Conservation (phyloP, 2,329 filamentous ascomycete genomes). For the Fusarium robinianum region DNA sequence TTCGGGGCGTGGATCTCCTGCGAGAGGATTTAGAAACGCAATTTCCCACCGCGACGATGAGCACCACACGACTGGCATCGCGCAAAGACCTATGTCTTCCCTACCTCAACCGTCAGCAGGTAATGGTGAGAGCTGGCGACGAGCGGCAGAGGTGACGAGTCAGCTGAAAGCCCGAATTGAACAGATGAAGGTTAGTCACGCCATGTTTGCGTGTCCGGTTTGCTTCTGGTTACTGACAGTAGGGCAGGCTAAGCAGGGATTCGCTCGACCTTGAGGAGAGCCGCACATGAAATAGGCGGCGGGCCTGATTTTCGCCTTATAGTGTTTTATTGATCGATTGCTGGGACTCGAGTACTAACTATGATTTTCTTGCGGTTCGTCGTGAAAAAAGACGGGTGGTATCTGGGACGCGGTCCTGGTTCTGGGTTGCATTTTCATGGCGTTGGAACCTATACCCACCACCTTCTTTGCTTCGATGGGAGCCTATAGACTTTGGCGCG, state of each 20-base stretch:
- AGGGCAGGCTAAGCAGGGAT: slow-evolving; percentile 54
- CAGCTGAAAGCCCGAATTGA: slow-evolving; percentile 97
- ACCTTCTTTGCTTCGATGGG: slow-evolving; percentile 32
- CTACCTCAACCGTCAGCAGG: slow-evolving; percentile 42
- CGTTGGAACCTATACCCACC: slow-evolving; percentile 38
- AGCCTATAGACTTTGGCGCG: slow-evolving; percentile 29
- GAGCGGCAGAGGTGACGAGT: slow-evolving; percentile 95
- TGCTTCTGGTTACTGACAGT: slow-evolving; percentile 5
- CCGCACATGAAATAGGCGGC: background rate
- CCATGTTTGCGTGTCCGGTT: slow-evolving; percentile 28
- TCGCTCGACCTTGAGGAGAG: slow-evolving; percentile 46
- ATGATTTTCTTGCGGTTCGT: slow-evolving; percentile 30
- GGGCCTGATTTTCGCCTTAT: too few relatives aligned
- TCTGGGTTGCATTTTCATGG: slow-evolving; percentile 38
- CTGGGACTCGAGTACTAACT: slow-evolving; percentile 29
- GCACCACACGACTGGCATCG: slow-evolving; percentile 30
- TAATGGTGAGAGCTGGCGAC: slow-evolving; percentile 84
- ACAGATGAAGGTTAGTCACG: slow-evolving; percentile 99
- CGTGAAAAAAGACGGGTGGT: slow-evolving; percentile 31
- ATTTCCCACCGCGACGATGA: slow-evolving; percentile 43
- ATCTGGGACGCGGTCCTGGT: slow-evolving; percentile 30
- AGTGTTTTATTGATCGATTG: slow-evolving; percentile 17
- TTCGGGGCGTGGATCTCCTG: slow-evolving; percentile 64
- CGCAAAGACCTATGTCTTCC: slow-evolving; percentile 43
- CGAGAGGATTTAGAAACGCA: slow-evolving; percentile 55